phyloP scores from a whole-genome alignment of 2,329 filamentous ascomycete species.

The Clonostachys chloroleuca region DNA sequence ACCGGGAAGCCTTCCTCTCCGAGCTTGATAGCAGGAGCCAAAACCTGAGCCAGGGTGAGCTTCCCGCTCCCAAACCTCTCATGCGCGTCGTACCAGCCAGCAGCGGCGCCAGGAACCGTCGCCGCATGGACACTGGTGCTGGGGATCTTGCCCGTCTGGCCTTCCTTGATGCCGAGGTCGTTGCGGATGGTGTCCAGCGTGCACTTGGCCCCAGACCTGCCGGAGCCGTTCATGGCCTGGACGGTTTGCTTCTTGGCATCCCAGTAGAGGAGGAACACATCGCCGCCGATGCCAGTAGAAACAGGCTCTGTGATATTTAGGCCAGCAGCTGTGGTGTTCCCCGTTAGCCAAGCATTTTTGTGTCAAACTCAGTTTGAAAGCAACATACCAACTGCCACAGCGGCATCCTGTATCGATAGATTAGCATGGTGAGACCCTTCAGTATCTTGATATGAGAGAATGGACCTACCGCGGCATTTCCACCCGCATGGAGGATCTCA shows the following conservation, averaged over 20 bases:
- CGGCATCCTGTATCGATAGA: conserved; percentile 67
- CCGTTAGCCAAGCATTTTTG: background rate
- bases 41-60: conserved; percentile 69
- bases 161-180: conserved; percentile 62
- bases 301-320: conserved; percentile 92
- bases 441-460: background rate
- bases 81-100: conserved; percentile 88
- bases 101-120: conserved; percentile 85
- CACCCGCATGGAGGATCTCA: conserved; percentile 77
- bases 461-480: conserved; percentile 80
- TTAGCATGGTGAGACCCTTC: background rate
- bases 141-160: conserved; percentile 58
- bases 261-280: conserved; percentile 96
- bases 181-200: conserved; percentile 67
- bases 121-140: conserved; percentile 74
- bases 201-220: conserved; percentile 67
- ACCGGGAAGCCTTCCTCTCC: conserved; percentile 90
- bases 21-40: conserved; percentile 78
- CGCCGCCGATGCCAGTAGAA: conserved; percentile 92
- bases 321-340: conserved; percentile 62
- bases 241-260: conserved; percentile 78
- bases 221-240: conserved; percentile 86
- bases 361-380: background rate
- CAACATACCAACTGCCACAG: conserved; percentile 76
- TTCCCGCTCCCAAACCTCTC: conserved; percentile 88